Conservation (phyloP, 179 eudicot species). For the Vitellaria paradoxa region DNA sequence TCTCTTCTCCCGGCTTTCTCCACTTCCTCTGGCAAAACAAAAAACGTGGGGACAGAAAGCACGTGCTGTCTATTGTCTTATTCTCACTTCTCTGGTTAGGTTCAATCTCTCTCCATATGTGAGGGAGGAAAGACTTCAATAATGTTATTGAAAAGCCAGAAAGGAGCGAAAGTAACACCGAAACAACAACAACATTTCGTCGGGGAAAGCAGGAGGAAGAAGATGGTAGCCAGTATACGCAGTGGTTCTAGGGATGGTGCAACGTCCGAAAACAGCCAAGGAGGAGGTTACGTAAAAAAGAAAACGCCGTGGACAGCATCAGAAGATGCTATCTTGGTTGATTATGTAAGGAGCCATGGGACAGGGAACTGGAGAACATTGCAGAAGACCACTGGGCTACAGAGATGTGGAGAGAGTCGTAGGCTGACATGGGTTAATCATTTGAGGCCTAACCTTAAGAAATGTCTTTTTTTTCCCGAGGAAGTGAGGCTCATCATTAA, state of each 20-base stretch:
- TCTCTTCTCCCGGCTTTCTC: background rate
- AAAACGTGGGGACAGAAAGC: background rate
- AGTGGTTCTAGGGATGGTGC: background rate
- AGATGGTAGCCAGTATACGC: conserved; percentile 8
- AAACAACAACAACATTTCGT: background rate
- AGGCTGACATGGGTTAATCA: conserved; percentile 59
- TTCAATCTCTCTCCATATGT: background rate
- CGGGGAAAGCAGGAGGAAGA: background rate
- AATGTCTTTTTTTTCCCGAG: conserved; percentile 39
- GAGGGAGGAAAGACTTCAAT: background rate
- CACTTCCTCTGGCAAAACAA: background rate
- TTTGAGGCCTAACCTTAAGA: conserved; percentile 47
- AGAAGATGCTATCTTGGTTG: conserved; percentile 45
- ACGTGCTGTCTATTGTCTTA: background rate
- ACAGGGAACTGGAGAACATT: conserved; percentile 56
- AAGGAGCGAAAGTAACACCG: background rate
- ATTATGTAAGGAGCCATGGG: conserved; percentile 44
- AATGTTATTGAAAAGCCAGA: background rate
- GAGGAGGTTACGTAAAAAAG: conserved; percentile 16
- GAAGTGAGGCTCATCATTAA: conserved; percentile 45
- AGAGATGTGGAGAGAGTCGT: conserved; percentile 57
- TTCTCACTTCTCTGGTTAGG: conserved; percentile 1
- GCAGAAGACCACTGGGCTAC: conserved; percentile 37
- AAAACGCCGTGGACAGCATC: conserved; percentile 53
- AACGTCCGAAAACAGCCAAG: conserved; percentile 15